A percentile compares a stretch with the other conserved stretches of the same genome.
Conservation (phyloP, 257 asterid species). For the Haberlea rhodopensis region DNA sequence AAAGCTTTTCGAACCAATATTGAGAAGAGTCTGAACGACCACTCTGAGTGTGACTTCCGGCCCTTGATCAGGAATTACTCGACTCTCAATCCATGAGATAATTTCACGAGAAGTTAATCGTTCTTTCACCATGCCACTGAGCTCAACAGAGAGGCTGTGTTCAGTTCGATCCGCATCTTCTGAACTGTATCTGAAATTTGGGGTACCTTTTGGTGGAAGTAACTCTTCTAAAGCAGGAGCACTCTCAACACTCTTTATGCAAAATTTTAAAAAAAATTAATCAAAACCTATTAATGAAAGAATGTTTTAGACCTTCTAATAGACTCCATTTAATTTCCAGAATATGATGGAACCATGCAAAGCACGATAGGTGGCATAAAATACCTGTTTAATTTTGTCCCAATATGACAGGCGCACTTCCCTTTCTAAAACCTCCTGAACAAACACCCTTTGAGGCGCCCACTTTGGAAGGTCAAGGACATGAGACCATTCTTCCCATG, state of each 20-base stretch:
- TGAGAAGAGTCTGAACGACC: conserved; percentile 83
- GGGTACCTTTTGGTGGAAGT: conserved; percentile 84
- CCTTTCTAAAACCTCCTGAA: conserved; percentile 97
- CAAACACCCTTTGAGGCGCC: conserved; percentile 97
- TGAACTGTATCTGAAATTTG: conserved; percentile 62
- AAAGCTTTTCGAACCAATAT: conserved; percentile 93
- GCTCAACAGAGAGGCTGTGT: conserved; percentile 66
- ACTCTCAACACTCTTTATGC: conserved; percentile 78
- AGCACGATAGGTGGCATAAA: conserved; percentile 2
- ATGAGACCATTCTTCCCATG: conserved; percentile 99
- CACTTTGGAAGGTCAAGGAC: conserved; percentile 96
- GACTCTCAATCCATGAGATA: conserved; percentile 79
- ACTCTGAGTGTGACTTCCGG: conserved; percentile 70
- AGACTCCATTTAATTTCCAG: conserved; percentile 6
- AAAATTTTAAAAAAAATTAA: conserved; percentile 20
- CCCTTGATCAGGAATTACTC: conserved; percentile 71
- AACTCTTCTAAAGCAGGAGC: conserved; percentile 93
- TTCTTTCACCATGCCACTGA: conserved; percentile 81
- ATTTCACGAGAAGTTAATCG: conserved; percentile 59
- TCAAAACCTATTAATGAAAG: background rate
- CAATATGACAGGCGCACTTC: conserved; percentile 94
- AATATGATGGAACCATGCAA: background rate
- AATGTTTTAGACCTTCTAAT: conserved; percentile 13
- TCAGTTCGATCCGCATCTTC: conserved; percentile 75
- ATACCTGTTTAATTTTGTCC: conserved; percentile 97